A percentile compares a stretch with the other conserved stretches of the same genome.
Conservation (phyloP, 2,329 filamentous ascomycete genomes). For the Xylariaceae sp. region DNA sequence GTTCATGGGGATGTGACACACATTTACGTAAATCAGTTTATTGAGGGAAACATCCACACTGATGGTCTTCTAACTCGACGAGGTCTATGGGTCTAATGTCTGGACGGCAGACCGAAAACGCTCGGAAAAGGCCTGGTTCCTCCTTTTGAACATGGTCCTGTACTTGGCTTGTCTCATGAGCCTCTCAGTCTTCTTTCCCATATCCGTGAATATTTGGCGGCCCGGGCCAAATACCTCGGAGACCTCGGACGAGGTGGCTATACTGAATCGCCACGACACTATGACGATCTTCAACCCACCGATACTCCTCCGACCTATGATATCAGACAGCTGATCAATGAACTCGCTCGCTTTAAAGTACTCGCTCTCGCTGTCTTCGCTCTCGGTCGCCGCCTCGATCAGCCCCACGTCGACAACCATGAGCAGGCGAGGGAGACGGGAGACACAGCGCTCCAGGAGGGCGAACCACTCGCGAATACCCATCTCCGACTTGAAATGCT, state of each 20-base stretch:
- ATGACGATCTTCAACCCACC: conserved; percentile 2
- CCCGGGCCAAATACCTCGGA: conserved; percentile 4
- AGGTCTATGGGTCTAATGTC: no score
- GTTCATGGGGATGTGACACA: background rate
- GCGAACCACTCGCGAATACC: conserved; percentile 1
- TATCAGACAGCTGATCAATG: conserved; percentile 1
- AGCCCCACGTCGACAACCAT: conserved; percentile 1
- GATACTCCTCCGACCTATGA: background rate
- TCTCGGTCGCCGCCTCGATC: background rate
- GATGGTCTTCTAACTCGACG: no score
- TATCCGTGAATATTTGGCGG: conserved; percentile 3
- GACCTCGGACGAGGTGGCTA: background rate
- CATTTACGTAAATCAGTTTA: no score
- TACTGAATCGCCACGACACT: conserved; percentile 2
- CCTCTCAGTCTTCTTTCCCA: conserved; percentile 4
- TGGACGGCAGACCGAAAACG: background rate
- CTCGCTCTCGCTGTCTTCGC: background rate
- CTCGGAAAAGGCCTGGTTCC: conserved; percentile 1
- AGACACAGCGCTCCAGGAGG: conserved; percentile 1
- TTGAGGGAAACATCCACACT: no score
- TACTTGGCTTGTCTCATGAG: conserved; percentile 8
- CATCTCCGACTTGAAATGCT: conserved; percentile 1
- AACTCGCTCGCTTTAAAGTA: conserved; percentile 2
- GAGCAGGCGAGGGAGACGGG: background rate
- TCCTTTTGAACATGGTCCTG: background rate